Conservation (phyloP, 2,329 filamentous ascomycete species). For the Nannizzia gypsea region DNA sequence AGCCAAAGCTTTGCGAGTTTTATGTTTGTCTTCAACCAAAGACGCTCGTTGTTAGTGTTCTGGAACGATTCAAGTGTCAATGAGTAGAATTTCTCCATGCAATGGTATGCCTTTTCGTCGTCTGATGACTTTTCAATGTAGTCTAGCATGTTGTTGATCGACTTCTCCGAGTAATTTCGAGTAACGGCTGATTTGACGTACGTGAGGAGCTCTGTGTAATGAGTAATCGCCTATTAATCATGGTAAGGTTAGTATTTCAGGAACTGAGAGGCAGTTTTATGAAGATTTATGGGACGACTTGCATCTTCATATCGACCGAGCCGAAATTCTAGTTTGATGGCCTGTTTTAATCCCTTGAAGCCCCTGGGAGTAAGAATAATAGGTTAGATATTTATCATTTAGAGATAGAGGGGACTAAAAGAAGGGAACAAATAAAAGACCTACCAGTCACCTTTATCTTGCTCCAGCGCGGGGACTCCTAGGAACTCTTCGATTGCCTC, state of each 20-base stretch:
- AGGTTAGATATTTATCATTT: not conserved
- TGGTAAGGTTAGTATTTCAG: not conserved
- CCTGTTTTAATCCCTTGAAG: constrained; percentile 95
- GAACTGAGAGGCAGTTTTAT: not conserved
- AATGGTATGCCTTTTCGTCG: constrained; percentile 57
- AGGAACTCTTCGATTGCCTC: constrained; percentile 87
- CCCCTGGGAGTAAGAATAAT: constrained; percentile 41
- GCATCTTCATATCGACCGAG: constrained; percentile 80
- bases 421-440: not conserved
- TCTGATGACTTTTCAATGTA: constrained; percentile 88
- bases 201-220: constrained; percentile 89
- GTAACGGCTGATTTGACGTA: constrained; percentile 97
- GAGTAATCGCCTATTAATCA: constrained; percentile 59
- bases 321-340: constrained; percentile 87
- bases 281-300: constrained; percentile 8
- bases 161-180: constrained; percentile 97
- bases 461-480: constrained; percentile 69
- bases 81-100: constrained; percentile 92
- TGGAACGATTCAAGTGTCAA: constrained; percentile 90
- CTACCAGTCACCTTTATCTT: constrained; percentile 87
- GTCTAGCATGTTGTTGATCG: constrained; percentile 98
- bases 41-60: constrained; percentile 88
- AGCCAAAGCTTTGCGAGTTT: constrained; percentile 87
- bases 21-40: constrained; percentile 97
- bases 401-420: not conserved